These are phyloP conservation scores for Hygrocybe coccinea DNA, from an alignment of 768 basidiomycete species.

Conservation along the genomic window DNA sequence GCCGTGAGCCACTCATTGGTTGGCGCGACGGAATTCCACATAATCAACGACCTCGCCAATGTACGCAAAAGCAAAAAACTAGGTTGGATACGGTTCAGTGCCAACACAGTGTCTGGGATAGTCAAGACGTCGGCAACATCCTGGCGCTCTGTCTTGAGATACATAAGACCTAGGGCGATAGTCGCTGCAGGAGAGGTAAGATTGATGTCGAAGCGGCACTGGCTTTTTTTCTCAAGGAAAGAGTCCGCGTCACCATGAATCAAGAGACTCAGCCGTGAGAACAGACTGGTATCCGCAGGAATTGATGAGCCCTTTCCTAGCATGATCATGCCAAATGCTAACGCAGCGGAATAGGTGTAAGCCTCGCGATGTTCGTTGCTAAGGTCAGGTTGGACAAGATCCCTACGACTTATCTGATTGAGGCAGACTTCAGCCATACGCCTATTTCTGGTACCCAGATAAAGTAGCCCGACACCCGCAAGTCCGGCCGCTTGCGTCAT, in stretches of 20 bases:
- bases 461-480: constrained; percentile 82
- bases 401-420: constrained; percentile 71
- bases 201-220: constrained; percentile 70
- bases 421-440: constrained; percentile 93
- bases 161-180: constrained; percentile 89
- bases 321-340: constrained; percentile 96
- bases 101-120: constrained; percentile 75
- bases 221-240: constrained; percentile 30
- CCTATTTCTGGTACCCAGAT: constrained; percentile 81
- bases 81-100: constrained; percentile 82
- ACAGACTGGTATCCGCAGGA: constrained; percentile 68
- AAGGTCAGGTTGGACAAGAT: constrained; percentile 75
- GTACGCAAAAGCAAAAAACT: constrained; percentile 81
- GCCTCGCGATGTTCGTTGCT: constrained; percentile 89
- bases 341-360: constrained; percentile 82
- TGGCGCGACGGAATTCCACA: constrained; percentile 78
- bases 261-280: constrained; percentile 65
- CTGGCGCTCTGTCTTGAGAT: constrained; percentile 73
- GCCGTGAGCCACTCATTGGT: constrained; percentile 65
- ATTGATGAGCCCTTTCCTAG: constrained; percentile 77
- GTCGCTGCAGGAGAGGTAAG: constrained; percentile 90
- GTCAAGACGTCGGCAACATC: constrained; percentile 84
- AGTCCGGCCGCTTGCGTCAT: constrained; percentile 87
- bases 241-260: constrained; percentile 67
- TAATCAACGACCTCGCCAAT: constrained; percentile 70